phyloP scores from a whole-genome alignment of 495 filamentous ascomycete species.

The Terfezia claveryi region DNA sequence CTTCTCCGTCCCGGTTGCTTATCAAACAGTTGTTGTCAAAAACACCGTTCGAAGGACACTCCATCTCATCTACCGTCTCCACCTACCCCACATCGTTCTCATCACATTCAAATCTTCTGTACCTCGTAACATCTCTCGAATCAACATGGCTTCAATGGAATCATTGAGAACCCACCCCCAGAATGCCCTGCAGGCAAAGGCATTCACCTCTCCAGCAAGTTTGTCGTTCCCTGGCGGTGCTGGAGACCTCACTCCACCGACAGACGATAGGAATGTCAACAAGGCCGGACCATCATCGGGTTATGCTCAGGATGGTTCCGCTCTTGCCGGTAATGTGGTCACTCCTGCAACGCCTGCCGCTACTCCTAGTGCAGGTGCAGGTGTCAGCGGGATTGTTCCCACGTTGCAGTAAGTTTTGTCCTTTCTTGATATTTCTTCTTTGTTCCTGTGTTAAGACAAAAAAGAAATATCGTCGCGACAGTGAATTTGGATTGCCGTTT shows the following conservation, averaged over 20 bases:
- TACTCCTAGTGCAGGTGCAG: conserved; percentile 58
- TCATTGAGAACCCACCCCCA: conserved; percentile 72
- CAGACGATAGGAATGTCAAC: conserved; percentile 26
- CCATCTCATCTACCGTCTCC: conserved; percentile 4
- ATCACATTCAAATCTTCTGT: no score
- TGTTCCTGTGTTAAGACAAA: conserved; percentile 11
- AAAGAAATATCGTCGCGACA: conserved; percentile 98
- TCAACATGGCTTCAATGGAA: conserved; percentile 39
- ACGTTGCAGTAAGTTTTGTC: conserved; percentile 90
- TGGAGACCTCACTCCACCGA: conserved; percentile 58
- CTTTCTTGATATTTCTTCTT: conserved; percentile 2
- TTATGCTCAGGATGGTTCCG: conserved; percentile 28
- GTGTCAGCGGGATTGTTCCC: conserved; percentile 80
- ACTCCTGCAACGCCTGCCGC: conserved; percentile 89
- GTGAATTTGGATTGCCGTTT: conserved; percentile 96
- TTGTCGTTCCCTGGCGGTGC: conserved; percentile 75
- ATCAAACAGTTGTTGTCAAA: no score
- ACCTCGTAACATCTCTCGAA: conserved; percentile 1
- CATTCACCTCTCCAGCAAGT: conserved; percentile 71
- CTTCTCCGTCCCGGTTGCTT: conserved; percentile 38
- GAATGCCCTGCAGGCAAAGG: conserved; percentile 71
- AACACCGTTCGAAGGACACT: conserved; percentile 3
- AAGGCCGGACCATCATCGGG: conserved; percentile 20
- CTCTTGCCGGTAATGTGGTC: conserved; percentile 46
- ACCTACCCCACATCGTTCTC: conserved; percentile 10